A percentile compares a stretch with the other conserved stretches of the same genome.
These are phyloP conservation scores for Zygotorulaspora mrakii DNA, from an alignment of 1,139 yeast genomes.

Conservation along the genomic window DNA sequence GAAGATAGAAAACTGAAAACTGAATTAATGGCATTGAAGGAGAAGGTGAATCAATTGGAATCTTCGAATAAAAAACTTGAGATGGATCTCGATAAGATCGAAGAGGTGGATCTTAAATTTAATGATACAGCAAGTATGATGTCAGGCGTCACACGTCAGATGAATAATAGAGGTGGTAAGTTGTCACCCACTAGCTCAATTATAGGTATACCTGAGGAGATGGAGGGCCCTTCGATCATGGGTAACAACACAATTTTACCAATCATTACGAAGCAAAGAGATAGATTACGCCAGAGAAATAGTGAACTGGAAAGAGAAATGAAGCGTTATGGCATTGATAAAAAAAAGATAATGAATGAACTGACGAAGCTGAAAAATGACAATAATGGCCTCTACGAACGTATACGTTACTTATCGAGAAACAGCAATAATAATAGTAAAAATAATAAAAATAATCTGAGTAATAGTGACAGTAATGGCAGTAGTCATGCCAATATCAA, in stretches of 20 bases:
- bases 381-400: conserved; percentile 74
- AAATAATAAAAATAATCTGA: too few relatives aligned
- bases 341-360: conserved; percentile 62
- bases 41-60: conserved; percentile 44
- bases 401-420: conserved; percentile 70
- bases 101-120: conserved; percentile 36
- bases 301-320: conserved; percentile 80
- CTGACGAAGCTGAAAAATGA: conserved; percentile 63
- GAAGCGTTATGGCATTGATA: conserved; percentile 52
- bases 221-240: conserved; percentile 21
- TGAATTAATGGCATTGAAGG: conserved; percentile 33
- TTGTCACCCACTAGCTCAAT: conserved; percentile 51
- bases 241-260: conserved; percentile 57
- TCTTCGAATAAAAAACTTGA: conserved; percentile 60
- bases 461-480: conserved; percentile 20
- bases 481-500: not conserved
- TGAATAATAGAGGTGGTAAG: conserved; percentile 41
- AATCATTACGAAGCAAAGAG: conserved; percentile 90
- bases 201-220: conserved; percentile 43
- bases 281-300: conserved; percentile 77
- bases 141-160: conserved; percentile 52
- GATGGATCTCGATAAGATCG: conserved; percentile 59
- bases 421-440: conserved; percentile 37
- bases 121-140: conserved; percentile 66
- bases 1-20: conserved; percentile 22